Percentiles rank a stretch among this genome's conserved stretches.
Conservation (phyloP, 106 monocot species). For the Iris macrosiphon region DNA sequence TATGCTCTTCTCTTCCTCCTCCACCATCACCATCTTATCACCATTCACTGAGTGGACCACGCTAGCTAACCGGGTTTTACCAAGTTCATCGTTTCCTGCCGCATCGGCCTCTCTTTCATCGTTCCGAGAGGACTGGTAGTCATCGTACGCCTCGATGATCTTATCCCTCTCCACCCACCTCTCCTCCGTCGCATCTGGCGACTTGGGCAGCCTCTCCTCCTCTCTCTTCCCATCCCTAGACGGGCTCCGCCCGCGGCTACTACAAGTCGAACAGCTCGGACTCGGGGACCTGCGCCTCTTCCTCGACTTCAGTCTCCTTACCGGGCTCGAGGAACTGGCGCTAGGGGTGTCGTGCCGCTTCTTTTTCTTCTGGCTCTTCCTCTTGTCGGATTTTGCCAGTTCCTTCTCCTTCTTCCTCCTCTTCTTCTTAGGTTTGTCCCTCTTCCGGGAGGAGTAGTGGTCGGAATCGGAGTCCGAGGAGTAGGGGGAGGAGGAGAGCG, state of each 20-base stretch:
- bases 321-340: slow-evolving; percentile 7
- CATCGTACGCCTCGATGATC: slow-evolving; percentile 31
- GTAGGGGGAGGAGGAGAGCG: slow-evolving; percentile 17
- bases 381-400: slow-evolving; percentile 9
- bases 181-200: too few relatives aligned
- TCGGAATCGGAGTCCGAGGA: slow-evolving; percentile 21
- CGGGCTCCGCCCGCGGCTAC: neutral
- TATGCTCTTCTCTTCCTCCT: neutral
- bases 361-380: slow-evolving; percentile 15
- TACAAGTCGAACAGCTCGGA: slow-evolving; percentile 44
- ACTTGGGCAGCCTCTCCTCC: too few relatives aligned
- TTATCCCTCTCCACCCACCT: too few relatives aligned
- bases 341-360: slow-evolving; percentile 4
- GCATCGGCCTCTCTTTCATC: slow-evolving; percentile 11
- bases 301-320: slow-evolving; percentile 17
- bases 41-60: too few relatives aligned
- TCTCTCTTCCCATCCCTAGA: too few relatives aligned
- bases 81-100: neutral
- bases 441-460: slow-evolving; percentile 1
- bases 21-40: too few relatives aligned
- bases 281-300: slow-evolving; percentile 15
- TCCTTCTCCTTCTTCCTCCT: slow-evolving; percentile 8
- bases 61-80: too few relatives aligned
- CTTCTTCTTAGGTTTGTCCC: slow-evolving; percentile 7
- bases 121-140: slow-evolving; percentile 22